Percentiles rank a stretch among this genome's conserved stretches.
phyloP scores from a whole-genome alignment of 352 stramenopile genomes.

The Phytophthora agathidicida region DNA sequence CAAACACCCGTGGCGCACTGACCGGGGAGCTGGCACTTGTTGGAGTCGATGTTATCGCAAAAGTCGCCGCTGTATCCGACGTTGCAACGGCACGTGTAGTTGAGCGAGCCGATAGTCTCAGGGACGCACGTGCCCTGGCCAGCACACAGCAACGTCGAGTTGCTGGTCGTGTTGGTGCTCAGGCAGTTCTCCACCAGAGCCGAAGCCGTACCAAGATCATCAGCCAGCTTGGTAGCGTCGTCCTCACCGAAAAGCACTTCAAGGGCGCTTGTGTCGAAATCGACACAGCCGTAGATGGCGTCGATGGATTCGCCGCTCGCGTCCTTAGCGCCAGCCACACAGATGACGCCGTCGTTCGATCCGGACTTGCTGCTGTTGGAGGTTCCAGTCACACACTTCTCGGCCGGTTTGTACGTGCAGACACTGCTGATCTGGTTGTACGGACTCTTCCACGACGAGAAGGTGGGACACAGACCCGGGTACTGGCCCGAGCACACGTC shows the following conservation, averaged over 20 bases:
- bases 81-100: slow-evolving; percentile 78
- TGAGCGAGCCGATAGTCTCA: slow-evolving; percentile 38
- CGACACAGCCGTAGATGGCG: slow-evolving; percentile 77
- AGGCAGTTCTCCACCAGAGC: slow-evolving; percentile 51
- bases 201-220: slow-evolving; percentile 56
- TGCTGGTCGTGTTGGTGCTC: slow-evolving; percentile 53
- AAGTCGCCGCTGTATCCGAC: slow-evolving; percentile 69
- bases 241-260: slow-evolving; percentile 72
- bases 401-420: slow-evolving; percentile 75
- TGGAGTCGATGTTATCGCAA: slow-evolving; percentile 66
- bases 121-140: slow-evolving; percentile 73
- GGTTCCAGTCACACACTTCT: slow-evolving; percentile 63
- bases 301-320: slow-evolving; percentile 44
- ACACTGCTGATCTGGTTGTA: slow-evolving; percentile 83
- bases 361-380: slow-evolving; percentile 52
- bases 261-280: slow-evolving; percentile 55
- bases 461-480: slow-evolving; percentile 68
- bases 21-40: slow-evolving; percentile 75
- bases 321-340: slow-evolving; percentile 55
- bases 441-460: slow-evolving; percentile 65
- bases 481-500: slow-evolving; percentile 73
- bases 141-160: slow-evolving; percentile 56
- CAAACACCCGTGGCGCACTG: slow-evolving; percentile 73
- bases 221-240: slow-evolving; percentile 51
- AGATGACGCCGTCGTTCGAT: slow-evolving; percentile 48